Percentiles rank a stretch among this genome's conserved stretches.
phyloP scores from a whole-genome alignment of 1,139 yeast species.

The Lizanozyma gosingica region DNA sequence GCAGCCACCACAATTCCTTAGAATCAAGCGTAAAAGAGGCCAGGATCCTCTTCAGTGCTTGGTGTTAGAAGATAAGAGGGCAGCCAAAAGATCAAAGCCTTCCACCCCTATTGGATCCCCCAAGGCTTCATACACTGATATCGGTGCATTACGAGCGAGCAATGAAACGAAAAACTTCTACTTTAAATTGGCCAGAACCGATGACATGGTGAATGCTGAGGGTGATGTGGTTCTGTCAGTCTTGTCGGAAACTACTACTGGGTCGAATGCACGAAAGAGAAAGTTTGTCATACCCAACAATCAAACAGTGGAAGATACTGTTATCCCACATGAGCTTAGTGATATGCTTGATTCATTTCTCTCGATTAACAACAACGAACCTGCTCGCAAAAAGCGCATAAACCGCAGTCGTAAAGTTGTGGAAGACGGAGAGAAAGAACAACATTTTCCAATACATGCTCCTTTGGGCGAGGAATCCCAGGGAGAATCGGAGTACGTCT shows the following conservation, averaged over 20 bases:
- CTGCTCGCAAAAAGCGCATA: background rate
- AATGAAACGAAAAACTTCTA: constrained; percentile 16
- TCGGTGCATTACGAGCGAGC: constrained; percentile 2
- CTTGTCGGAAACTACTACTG: constrained; percentile 4
- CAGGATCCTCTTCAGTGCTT: constrained; percentile 86
- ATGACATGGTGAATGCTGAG: constrained; percentile 21
- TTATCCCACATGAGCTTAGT: constrained; percentile 50
- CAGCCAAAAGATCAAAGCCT: constrained; percentile 37
- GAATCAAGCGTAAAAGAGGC: constrained; percentile 77
- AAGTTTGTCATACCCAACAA: constrained; percentile 27
- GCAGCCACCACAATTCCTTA: constrained; percentile 49
- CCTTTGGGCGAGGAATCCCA: background rate
- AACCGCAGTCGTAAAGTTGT: background rate
- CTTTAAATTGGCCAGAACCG: constrained; percentile 60
- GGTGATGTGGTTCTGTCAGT: background rate
- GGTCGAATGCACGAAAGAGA: constrained; percentile 14
- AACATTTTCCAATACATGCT: background rate
- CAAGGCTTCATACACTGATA: constrained; percentile 3
- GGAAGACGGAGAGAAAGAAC: background rate
- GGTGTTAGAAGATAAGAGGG: constrained; percentile 27
- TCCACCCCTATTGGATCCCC: constrained; percentile 20
- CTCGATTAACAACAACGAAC: constrained; percentile 8
- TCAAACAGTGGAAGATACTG: constrained; percentile 30
- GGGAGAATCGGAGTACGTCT: constrained; percentile 54
- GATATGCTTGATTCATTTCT: constrained; percentile 61